These are phyloP conservation scores for Epicoccum nigrum DNA, from an alignment of 2,329 filamentous ascomycete species.

Conservation along the genomic window DNA sequence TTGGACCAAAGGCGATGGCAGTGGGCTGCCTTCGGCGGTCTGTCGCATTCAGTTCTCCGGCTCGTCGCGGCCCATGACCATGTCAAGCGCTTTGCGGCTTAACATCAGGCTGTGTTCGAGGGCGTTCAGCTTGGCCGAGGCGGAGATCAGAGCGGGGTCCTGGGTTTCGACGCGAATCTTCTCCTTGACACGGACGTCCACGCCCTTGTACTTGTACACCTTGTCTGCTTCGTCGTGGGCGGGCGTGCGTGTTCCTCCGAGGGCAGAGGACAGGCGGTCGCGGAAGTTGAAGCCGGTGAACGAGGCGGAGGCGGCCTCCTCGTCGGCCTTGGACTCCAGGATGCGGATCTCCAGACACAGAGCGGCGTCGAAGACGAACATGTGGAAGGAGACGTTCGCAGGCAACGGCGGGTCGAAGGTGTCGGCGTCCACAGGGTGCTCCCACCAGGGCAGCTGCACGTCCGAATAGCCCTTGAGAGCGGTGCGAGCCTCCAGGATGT, in stretches of 20 bases:
- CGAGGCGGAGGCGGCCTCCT: constrained; percentile 37
- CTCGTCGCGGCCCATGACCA: constrained; percentile 74
- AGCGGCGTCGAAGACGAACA: constrained; percentile 62
- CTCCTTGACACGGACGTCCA: constrained; percentile 83
- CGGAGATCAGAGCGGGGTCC: constrained; percentile 82
- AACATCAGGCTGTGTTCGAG: constrained; percentile 74
- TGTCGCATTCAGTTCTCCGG: constrained; percentile 27
- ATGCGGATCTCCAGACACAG: constrained; percentile 68
- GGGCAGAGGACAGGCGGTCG: constrained; percentile 58
- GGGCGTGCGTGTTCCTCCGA: constrained; percentile 51
- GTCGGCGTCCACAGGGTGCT: constrained; percentile 61
- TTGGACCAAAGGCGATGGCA: not conserved
- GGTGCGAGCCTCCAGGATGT: constrained; percentile 65
- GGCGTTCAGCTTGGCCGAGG: constrained; percentile 82
- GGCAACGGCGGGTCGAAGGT: constrained; percentile 69
- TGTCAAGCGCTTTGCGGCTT: constrained; percentile 72
- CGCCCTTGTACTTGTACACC: constrained; percentile 70
- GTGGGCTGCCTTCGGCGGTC: constrained; percentile 8
- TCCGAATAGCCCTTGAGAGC: constrained; percentile 63
- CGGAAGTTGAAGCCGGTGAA: constrained; percentile 60
- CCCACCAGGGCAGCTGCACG: constrained; percentile 61
- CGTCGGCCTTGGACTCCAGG: constrained; percentile 61
- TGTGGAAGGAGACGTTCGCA: constrained; percentile 74
- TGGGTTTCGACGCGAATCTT: constrained; percentile 89
- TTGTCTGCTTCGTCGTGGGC: constrained; percentile 72